A percentile compares a stretch with the other conserved stretches of the same genome.
Conservation (phyloP, 75 land plant species). For the Cunninghamia lanceolata region DNA sequence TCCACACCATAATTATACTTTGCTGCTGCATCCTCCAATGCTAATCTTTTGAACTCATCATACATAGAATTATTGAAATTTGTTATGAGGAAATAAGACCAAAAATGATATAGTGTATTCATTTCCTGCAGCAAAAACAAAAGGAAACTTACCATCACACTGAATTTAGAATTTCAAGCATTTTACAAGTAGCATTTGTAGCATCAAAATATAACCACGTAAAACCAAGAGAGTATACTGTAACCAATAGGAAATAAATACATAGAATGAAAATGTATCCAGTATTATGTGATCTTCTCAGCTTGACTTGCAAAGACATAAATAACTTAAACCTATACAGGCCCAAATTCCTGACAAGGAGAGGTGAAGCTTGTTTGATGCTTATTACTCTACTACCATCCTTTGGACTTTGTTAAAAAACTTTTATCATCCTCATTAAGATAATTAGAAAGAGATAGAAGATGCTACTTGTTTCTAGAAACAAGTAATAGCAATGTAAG, state of each 20-base stretch:
- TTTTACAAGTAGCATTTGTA: neutral
- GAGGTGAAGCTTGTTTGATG: neutral
- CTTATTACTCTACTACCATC: neutral
- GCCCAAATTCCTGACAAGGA: too few relatives aligned
- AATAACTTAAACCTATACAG: neutral
- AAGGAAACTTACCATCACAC: too few relatives aligned
- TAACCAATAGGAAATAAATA: too few relatives aligned
- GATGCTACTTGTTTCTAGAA: neutral
- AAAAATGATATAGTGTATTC: conserved; percentile 87
- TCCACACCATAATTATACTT: too few relatives aligned
- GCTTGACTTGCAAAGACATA: neutral
- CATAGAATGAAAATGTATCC: too few relatives aligned
- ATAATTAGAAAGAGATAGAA: neutral
- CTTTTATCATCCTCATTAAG: neutral
- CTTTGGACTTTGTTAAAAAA: neutral
- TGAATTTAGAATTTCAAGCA: neutral
- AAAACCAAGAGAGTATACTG: too few relatives aligned
- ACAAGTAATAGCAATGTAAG: too few relatives aligned
- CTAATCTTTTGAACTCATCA: conserved; percentile 72
- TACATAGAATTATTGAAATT: conserved; percentile 82
- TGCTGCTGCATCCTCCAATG: conserved; percentile 98
- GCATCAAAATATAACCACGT: too few relatives aligned
- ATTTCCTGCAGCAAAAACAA: too few relatives aligned
- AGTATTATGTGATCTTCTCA: too few relatives aligned
- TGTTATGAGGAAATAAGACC: conserved; percentile 86